Percentiles rank a stretch among this genome's conserved stretches.
phyloP scores from a whole-genome alignment of 768 basidiomycete species.

The Lactifluus volemus region DNA sequence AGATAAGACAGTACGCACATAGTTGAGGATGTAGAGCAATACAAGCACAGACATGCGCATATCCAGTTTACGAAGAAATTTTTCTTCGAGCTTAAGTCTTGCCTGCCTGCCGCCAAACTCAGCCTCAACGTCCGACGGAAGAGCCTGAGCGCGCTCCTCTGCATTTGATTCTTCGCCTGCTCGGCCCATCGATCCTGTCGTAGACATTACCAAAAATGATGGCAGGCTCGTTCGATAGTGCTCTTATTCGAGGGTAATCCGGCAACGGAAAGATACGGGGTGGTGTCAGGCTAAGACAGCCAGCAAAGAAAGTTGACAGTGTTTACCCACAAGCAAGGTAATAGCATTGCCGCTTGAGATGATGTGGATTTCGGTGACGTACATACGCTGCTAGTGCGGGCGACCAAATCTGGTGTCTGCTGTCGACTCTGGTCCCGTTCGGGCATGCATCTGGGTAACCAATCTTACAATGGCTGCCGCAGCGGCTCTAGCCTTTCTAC shows the following conservation, averaged over 20 bases:
- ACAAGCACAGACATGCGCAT: constrained; percentile 36
- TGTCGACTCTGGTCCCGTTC: no score
- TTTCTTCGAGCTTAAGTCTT: constrained; percentile 34
- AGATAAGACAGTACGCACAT: constrained; percentile 25
- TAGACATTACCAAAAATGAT: constrained; percentile 16
- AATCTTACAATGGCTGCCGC: constrained; percentile 32
- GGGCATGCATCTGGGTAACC: not conserved
- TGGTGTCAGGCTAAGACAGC: no score
- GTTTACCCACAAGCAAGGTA: no score
- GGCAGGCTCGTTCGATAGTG: not conserved
- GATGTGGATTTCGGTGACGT: no score
- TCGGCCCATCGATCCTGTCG: not conserved
- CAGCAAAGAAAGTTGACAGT: no score
- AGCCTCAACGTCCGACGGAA: constrained; percentile 19
- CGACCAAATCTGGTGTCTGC: no score
- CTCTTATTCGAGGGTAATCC: no score
- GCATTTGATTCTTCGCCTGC: no score
- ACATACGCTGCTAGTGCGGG: no score
- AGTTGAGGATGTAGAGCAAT: constrained; percentile 40
- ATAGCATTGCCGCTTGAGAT: no score
- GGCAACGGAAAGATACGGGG: no score
- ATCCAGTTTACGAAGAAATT: constrained; percentile 37
- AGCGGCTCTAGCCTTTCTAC: constrained; percentile 32
- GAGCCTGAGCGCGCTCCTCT: not conserved
- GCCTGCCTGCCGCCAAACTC: constrained; percentile 32